Evolutionary conservation across 1,139 yeast genomes (phyloP), one percentile per base, ranked within the genome.

Genomic region (Sugiyamaella xylanicola): DNA sequence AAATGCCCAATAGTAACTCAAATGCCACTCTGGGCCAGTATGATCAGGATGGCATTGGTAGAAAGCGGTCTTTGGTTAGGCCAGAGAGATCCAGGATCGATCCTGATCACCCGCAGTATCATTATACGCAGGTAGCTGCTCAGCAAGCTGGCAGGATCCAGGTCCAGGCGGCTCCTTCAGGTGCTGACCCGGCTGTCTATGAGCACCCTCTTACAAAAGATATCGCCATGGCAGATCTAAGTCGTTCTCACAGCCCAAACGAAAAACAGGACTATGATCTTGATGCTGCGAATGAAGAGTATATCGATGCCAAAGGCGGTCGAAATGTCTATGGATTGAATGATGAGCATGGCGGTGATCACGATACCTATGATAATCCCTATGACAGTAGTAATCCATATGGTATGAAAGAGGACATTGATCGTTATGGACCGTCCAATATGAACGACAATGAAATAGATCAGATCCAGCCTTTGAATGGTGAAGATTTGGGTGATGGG

Each of bases 21-120:
- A 55, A 47, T 48, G 49, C 51, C 20, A 51, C 54, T 19, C 17
- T 51, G 15, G 56, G 47, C 20, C 45, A 40, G 39, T 41, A 4
- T 3, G 19, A 13, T 21, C 25, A 29, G n/a, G 37, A 22, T 2
- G 46, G 27, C 21, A 53, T 81, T 43, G 68, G 73, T 42, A 71
- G 93, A 55, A 86, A 85, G 67, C 78, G 79, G 65, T 87, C 96
- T 1, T 76, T 90, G 60, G 87, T 89, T 42, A 79, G 88, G 60
- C 96, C 95, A 1, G 96, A 90, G 69, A 78, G 96, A 61, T 83
- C 86, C 50, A 76, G 91, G 55, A 74, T 87, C 60, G 79, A 82
- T 61, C 84, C 82, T 13, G 80, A 79, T 58, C 88, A 87, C 67
- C 95, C 93, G 1, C 83, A 86, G 56, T 87, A 78, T 70, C 92